These are phyloP conservation scores for Alternaria brassicae DNA, from an alignment of 2,329 filamentous ascomycete species.

Conservation along the genomic window DNA sequence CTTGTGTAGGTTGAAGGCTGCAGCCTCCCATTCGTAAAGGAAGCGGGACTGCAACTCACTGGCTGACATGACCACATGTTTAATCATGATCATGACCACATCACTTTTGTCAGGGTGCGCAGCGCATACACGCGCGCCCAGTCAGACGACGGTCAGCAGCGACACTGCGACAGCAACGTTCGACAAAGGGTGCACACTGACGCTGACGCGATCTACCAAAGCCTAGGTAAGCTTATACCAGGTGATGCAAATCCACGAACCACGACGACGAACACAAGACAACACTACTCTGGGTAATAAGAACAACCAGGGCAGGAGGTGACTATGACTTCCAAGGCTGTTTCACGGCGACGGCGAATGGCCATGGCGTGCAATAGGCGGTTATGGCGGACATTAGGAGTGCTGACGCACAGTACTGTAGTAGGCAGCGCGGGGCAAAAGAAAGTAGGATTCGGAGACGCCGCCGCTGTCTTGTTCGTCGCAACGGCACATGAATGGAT, in stretches of 20 bases:
- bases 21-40: neutral
- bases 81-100: neutral
- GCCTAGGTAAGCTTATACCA: neutral
- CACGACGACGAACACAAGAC: neutral
- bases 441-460: neutral
- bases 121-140: neutral
- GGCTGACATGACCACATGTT: neutral
- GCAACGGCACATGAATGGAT: neutral
- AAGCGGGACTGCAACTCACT: neutral
- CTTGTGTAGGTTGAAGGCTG: neutral
- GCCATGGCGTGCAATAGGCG: constrained; percentile 1
- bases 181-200: neutral
- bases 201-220: neutral
- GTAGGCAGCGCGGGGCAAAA: constrained; percentile 1
- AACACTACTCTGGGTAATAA: neutral
- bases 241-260: neutral
- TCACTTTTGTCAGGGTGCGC: neutral
- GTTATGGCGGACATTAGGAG: constrained; percentile 1
- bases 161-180: neutral
- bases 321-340: neutral
- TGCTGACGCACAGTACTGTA: neutral
- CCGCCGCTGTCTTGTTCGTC: neutral
- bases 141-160: neutral
- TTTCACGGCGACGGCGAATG: neutral
- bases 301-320: neutral